phyloP scores from a whole-genome alignment of 139 green algal genomes.

The Coelastrella sp. region DNA sequence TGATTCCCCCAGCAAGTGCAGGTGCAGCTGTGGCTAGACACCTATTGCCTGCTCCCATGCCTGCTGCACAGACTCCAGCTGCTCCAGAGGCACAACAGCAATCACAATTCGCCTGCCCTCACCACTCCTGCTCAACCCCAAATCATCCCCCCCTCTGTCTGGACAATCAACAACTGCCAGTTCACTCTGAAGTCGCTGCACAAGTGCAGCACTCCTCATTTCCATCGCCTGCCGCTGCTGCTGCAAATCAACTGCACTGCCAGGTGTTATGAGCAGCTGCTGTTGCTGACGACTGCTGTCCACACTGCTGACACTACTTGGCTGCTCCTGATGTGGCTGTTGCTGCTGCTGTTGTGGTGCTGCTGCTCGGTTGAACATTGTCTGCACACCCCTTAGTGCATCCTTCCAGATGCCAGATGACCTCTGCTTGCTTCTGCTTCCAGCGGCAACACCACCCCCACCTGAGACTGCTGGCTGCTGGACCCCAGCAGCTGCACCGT shows the following conservation, averaged over 20 bases:
- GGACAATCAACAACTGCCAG: background rate
- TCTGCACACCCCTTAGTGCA: background rate
- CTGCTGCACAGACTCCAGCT: slow-evolving; percentile 24
- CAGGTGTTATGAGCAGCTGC: background rate
- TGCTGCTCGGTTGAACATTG: background rate
- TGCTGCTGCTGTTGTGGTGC: slow-evolving; percentile 21
- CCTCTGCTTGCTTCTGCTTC: no score
- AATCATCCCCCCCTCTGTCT: background rate
- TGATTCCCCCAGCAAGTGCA: no score
- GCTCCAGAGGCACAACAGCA: slow-evolving; percentile 1
- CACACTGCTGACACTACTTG: background rate
- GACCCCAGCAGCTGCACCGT: no score
- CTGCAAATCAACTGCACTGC: background rate
- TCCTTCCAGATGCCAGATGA: background rate
- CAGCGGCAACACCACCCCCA: no score
- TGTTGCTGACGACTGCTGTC: background rate
- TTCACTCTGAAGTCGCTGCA: slow-evolving; percentile 4
- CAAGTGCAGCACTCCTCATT: background rate
- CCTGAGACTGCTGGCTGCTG: no score
- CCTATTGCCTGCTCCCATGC: background rate
- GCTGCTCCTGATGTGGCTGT: background rate
- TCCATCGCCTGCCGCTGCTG: background rate
- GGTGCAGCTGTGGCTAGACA: no score
- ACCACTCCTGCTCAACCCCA: background rate
- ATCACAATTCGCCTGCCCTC: background rate